Evolutionary conservation across 257 asterid genomes (phyloP).

Genomic region (Perilla frutescens): DNA sequence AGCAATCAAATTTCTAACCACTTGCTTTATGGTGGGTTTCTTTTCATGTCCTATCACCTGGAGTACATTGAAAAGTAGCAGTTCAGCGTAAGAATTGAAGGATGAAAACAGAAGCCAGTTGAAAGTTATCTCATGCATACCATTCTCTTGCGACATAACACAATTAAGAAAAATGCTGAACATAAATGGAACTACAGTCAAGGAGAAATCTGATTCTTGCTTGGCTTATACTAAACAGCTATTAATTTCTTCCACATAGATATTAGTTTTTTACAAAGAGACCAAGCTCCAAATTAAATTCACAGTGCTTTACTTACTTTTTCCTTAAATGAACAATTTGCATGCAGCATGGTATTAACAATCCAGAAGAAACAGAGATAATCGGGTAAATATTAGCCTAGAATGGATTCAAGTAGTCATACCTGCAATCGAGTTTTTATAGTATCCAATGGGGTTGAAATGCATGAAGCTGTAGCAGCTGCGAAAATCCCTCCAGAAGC

Average conservation of each 20-base stretch:
- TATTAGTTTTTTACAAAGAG: no score
- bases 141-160: neutral
- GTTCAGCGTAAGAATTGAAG: constrained; percentile 4
- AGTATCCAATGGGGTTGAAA: constrained; percentile 92
- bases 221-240: neutral
- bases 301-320: neutral
- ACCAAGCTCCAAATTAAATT: neutral
- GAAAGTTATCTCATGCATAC: neutral
- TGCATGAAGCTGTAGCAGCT: constrained; percentile 81
- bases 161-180: no score
- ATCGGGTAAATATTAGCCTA: neutral
- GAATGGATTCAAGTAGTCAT: neutral
- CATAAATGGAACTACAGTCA: no score
- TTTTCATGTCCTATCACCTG: constrained; percentile 81
- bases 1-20: constrained; percentile 67
- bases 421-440: constrained; percentile 95
- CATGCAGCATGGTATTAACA: neutral
- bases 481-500: constrained; percentile 91
- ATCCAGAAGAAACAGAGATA: constrained; percentile 9
- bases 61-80: constrained; percentile 30
- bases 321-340: neutral
- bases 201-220: no score
- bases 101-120: constrained; percentile 2
- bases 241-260: neutral
- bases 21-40: constrained; percentile 73